These are phyloP conservation scores for Colletotrichum spinosum DNA, from an alignment of 2,329 filamentous ascomycete genomes.

Conservation along the genomic window DNA sequence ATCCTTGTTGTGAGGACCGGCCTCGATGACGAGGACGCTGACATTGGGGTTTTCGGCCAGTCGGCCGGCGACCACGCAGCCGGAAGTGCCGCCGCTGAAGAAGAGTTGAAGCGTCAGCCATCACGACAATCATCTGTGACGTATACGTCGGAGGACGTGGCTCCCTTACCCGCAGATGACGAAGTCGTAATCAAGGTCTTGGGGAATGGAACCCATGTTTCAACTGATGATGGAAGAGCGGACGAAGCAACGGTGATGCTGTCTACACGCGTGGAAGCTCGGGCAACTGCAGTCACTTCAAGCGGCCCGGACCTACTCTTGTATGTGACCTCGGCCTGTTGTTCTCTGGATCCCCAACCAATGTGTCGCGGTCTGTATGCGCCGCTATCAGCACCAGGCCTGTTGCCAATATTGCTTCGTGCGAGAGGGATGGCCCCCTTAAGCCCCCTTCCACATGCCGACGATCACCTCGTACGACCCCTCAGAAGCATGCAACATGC, in stretches of 20 bases:
- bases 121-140: too few species aligned
- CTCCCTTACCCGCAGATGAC: constrained; percentile 30
- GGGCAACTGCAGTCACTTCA: too few species aligned
- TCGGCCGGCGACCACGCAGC: constrained; percentile 51
- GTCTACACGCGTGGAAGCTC: too few species aligned
- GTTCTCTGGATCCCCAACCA: not conserved
- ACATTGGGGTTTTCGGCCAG: constrained; percentile 48
- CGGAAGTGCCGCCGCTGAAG: constrained; percentile 48
- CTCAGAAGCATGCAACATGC: not conserved
- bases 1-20: constrained; percentile 53
- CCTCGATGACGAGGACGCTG: constrained; percentile 50
- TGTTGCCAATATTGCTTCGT: too few species aligned
- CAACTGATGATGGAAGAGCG: not conserved
- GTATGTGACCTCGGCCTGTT: constrained; percentile 12
- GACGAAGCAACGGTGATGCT: too few species aligned
- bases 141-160: not conserved
- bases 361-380: not conserved
- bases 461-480: not conserved
- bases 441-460: not conserved
- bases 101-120: constrained; percentile 19
- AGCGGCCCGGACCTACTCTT: constrained; percentile 12
- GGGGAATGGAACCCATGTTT: constrained; percentile 24
- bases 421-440: too few species aligned
- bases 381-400: not conserved
- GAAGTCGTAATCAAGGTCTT: constrained; percentile 30